Evolutionary conservation across 2,329 filamentous ascomycete species (phyloP).

Genomic region (Alternaria ethzedia): DNA sequence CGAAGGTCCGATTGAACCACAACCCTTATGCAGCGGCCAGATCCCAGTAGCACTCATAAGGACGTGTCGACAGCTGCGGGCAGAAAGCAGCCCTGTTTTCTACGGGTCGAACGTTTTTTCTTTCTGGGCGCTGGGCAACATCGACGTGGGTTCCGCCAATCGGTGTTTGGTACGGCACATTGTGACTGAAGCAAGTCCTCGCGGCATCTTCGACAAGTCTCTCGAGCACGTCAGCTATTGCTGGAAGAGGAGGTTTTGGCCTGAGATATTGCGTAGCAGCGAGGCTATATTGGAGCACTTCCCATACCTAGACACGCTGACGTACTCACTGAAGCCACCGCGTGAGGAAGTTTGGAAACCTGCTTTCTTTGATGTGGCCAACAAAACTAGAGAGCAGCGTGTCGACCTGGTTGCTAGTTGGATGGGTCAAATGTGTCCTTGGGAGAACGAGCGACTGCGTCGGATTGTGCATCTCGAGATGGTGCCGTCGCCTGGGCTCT

Average conservation of each 20-base stretch:
- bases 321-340: constrained; percentile 31
- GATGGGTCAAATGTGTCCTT: constrained; percentile 30
- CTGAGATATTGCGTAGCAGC: constrained; percentile 26
- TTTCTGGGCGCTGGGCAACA: constrained; percentile 22
- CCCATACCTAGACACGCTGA: constrained; percentile 31
- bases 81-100: constrained; percentile 53
- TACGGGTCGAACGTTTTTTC: constrained; percentile 57
- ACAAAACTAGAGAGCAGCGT: constrained; percentile 35
- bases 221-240: constrained; percentile 34
- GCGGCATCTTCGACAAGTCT: constrained; percentile 26
- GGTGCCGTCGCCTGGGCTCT: constrained; percentile 12
- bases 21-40: constrained; percentile 13
- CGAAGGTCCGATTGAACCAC: constrained; percentile 31
- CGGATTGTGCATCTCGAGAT: constrained; percentile 36
- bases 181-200: constrained; percentile 28
- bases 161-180: constrained; percentile 28
- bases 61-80: constrained; percentile 51
- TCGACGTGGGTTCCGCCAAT: constrained; percentile 16
- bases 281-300: constrained; percentile 26
- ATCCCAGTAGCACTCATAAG: constrained; percentile 37
- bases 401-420: constrained; percentile 34
- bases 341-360: constrained; percentile 26
- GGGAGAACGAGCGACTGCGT: constrained; percentile 28
- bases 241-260: constrained; percentile 41
- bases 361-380: constrained; percentile 31